phyloP scores from a whole-genome alignment of 805 yeast genomes.

The Metschnikowia kofuensis region DNA sequence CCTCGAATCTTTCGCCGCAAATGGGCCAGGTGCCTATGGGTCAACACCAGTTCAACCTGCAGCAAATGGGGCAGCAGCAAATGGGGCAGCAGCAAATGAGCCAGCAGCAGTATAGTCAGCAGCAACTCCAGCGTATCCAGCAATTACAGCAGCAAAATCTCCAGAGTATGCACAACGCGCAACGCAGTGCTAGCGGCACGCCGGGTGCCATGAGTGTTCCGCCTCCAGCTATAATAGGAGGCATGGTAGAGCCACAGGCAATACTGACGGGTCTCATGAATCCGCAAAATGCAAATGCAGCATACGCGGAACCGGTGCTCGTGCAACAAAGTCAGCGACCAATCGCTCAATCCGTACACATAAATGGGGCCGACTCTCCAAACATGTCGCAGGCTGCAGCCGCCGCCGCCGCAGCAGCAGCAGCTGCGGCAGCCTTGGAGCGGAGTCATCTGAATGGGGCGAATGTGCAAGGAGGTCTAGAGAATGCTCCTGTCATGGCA shows the following conservation, averaged over 20 bases:
- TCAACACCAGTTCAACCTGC: constrained; percentile 4
- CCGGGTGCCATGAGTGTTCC: not conserved
- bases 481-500: not conserved
- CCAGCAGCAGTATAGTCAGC: constrained; percentile 9
- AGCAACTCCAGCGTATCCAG: constrained; percentile 7
- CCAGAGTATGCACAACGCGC: constrained; percentile 5
- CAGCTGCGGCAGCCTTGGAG: constrained; percentile 6
- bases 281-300: not conserved
- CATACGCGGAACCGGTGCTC: not conserved
- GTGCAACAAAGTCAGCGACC: not conserved
- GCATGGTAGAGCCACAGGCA: not conserved
- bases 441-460: constrained; percentile 2
- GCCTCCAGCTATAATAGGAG: constrained; percentile 3
- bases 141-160: constrained; percentile 12
- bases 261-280: not conserved
- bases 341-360: not conserved
- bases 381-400: constrained; percentile 3
- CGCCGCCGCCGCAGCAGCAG: constrained; percentile 6
- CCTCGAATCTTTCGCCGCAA: not conserved
- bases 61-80: constrained; percentile 6
- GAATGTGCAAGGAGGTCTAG: not conserved
- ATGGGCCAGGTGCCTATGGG: not conserved
- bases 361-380: not conserved
- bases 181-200: not conserved
- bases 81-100: not conserved